Evolutionary conservation across 805 yeast genomes (phyloP).

Genomic region (Wickerhamiella azymoides): DNA sequence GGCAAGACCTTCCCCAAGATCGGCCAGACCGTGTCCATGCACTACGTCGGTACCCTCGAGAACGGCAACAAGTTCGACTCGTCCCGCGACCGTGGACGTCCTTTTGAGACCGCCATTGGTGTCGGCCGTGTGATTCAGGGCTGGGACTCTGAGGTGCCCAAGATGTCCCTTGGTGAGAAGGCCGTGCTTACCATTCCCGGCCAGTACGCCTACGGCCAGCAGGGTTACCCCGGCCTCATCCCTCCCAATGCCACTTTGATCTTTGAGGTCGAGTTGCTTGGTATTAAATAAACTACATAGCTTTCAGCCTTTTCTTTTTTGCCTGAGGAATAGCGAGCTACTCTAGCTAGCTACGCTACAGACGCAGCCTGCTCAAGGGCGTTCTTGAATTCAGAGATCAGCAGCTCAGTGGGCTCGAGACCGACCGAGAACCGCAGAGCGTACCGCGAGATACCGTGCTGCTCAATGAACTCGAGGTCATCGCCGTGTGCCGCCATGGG

Average conservation of each 20-base stretch:
- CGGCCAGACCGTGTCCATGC: constrained; percentile 86
- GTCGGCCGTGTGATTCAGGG: constrained; percentile 94
- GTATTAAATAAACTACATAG: constrained; percentile 20
- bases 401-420: constrained; percentile 48
- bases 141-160: constrained; percentile 92
- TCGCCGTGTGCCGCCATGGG: constrained; percentile 65
- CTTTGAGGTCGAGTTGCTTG: constrained; percentile 28
- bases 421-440: constrained; percentile 71
- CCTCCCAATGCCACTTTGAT: constrained; percentile 93
- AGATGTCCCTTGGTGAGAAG: constrained; percentile 83
- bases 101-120: constrained; percentile 88
- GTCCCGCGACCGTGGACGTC: constrained; percentile 86
- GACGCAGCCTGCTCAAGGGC: constrained; percentile 28
- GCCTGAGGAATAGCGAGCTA: too few relatives aligned
- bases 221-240: constrained; percentile 93
- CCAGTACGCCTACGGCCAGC: constrained; percentile 79
- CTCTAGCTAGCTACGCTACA: not conserved
- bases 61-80: constrained; percentile 95
- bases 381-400: constrained; percentile 33
- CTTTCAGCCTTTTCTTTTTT: too few relatives aligned
- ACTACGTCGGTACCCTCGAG: constrained; percentile 89
- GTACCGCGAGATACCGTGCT: constrained; percentile 65
- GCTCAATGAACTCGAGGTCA: constrained; percentile 59
- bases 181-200: constrained; percentile 90
- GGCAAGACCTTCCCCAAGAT: constrained; percentile 72